Conservation (phyloP, 2,329 filamentous ascomycete genomes). For the Alternaria arbusti region DNA sequence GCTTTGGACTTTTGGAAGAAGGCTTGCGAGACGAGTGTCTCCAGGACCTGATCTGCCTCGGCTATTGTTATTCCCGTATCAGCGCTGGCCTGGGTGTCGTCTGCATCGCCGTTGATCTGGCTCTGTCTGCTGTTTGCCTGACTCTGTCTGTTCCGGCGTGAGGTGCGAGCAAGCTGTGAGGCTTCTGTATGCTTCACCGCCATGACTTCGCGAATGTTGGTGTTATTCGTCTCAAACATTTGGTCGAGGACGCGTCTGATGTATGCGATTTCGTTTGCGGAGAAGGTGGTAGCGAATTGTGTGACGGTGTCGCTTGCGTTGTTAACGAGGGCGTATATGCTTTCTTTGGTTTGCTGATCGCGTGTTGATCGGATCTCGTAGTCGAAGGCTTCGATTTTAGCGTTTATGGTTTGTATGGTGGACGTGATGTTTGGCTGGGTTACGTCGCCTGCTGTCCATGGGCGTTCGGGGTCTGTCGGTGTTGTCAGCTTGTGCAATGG, state of each 20-base stretch:
- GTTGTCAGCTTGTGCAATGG: conserved; percentile 4
- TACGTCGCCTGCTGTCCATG: conserved; percentile 66
- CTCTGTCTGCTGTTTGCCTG: conserved; percentile 34
- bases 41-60: conserved; percentile 77
- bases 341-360: conserved; percentile 70
- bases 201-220: conserved; percentile 78
- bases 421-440: conserved; percentile 70
- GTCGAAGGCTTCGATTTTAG: conserved; percentile 78
- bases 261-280: conserved; percentile 84
- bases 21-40: conserved; percentile 73
- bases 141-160: conserved; percentile 36
- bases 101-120: conserved; percentile 45
- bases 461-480: conserved; percentile 47
- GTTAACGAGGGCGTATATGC: conserved; percentile 87
- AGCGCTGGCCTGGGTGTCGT: conserved; percentile 49
- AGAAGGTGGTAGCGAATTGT: conserved; percentile 82
- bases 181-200: conserved; percentile 82
- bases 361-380: conserved; percentile 80
- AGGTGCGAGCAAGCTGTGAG: conserved; percentile 66
- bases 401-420: conserved; percentile 74
- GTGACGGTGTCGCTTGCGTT: conserved; percentile 83
- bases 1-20: conserved; percentile 80
- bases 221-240: conserved; percentile 93
- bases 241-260: conserved; percentile 85
- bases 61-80: conserved; percentile 68